Base-by-base conservation (phyloP, 129 eudicot species). In the Escallonia rubra region DNA sequence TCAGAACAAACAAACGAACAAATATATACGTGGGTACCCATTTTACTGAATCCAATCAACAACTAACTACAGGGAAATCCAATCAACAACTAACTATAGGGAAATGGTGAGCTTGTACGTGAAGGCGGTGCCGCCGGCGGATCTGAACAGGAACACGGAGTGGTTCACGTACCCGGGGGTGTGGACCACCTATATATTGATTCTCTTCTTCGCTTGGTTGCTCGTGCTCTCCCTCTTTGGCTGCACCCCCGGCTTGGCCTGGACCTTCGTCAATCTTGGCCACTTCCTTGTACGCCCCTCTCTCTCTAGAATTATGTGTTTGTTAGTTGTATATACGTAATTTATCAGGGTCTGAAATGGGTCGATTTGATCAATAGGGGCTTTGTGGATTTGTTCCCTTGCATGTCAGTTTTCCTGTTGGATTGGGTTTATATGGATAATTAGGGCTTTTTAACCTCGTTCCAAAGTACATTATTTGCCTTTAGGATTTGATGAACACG, bases 91-190 rank as follows among this genome's bases (percentile, higher is more conserved):
- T 3, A 2, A 50, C 2, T 7, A 7, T 10, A 50, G 10, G 39
- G 39, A 39, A 40, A 60, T 60, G 64, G 64, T 47, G 64, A 60
- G 41, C 41, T 53, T 76, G 66, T 87, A 87, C 57, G 95, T 87
- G 67, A 74, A 80, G 78, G 88, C 88, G 63, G 68, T 43, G 70
- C 95, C 85, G 65, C 77, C 95, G 80, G 68, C 83, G 81, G 95
- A 87, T 87, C 83, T 83, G 77, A 83, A 86, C 61, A 76, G 79
- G 74, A 86, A 86, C 70, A 86, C 92, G 41, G 92, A 86, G 66
- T 86, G 92, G 92, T 86, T 86, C 76, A 83, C 82, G 41, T 86
- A 86, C n/a, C 88, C 88, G 0, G 88, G 88, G 4, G 93, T 87
- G 2, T 87, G 95, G 95, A 87, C 89, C 5, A 80, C 87, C 11